These are phyloP conservation scores for Penicillium sp. DNA, from an alignment of 2,329 filamentous ascomycete species.

Conservation along the genomic window DNA sequence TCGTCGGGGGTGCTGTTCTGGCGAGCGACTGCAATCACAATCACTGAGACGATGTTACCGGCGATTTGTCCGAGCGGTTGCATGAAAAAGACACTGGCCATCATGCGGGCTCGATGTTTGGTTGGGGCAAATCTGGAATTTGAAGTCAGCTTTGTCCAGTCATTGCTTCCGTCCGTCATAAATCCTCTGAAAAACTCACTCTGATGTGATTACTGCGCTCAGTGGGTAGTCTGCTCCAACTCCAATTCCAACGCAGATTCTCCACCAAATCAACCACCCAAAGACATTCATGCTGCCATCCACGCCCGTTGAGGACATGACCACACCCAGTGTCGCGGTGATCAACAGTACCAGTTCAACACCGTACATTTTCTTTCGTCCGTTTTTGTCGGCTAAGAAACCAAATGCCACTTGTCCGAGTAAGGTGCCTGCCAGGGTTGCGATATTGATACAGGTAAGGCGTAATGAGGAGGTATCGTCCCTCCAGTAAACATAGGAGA, in stretches of 20 bases:
- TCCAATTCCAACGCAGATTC: constrained; percentile 53
- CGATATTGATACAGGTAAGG: constrained; percentile 47
- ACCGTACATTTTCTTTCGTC: constrained; percentile 55
- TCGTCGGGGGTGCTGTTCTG: constrained; percentile 25
- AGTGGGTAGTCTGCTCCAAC: constrained; percentile 71
- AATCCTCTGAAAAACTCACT: constrained; percentile 49
- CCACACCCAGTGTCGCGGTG: constrained; percentile 48
- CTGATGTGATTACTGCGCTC: constrained; percentile 67
- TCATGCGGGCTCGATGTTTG: constrained; percentile 66
- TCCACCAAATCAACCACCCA: constrained; percentile 51
- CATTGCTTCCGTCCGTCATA: background rate
- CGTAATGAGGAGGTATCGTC: constrained; percentile 37
- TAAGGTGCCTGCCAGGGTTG: constrained; percentile 50
- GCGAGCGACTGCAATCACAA: constrained; percentile 39
- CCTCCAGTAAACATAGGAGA: constrained; percentile 52
- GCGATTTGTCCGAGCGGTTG: constrained; percentile 68
- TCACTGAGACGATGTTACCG: constrained; percentile 62
- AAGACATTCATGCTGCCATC: constrained; percentile 48
- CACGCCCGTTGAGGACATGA: constrained; percentile 48
- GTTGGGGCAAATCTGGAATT: constrained; percentile 52
- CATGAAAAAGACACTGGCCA: constrained; percentile 69
- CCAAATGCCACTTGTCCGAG: constrained; percentile 53
- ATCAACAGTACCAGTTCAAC: constrained; percentile 53
- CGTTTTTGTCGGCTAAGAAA: constrained; percentile 50
- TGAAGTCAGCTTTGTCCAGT: constrained; percentile 2